Evolutionary conservation across 192 early-diverging fungal genomes (phyloP), one percentile per base, ranked within the genome.

Genomic region (Coemansia sp.): DNA sequence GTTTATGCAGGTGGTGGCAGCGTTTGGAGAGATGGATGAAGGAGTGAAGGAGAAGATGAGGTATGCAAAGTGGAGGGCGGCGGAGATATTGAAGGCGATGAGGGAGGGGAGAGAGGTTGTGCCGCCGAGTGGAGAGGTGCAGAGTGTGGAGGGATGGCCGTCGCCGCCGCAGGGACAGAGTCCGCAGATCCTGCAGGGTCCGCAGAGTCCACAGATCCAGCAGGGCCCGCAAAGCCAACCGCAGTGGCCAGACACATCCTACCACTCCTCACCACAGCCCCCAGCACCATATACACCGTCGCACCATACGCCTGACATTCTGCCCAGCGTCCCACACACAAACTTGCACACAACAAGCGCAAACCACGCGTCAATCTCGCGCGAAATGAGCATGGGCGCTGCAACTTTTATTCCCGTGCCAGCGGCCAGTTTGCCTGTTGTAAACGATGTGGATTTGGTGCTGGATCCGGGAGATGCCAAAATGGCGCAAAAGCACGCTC

Each of bases 11-110:
- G 52, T 96, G 7, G 59, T 97, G 15, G 90, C 87, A 25, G 85
- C 88, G 11, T 96, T 96, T 87, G 91, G 92, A 5, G 86, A 88
- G 2, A 62, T 93, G 22, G 85, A 86, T 15, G 63, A 83, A 5
- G 92, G 90, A 44, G 71, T 89, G 26, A 55, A 50, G 1, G 88
- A 93, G 62, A 99, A 96, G 75, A 90, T 98, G 59, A 93, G 89
- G 64, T 99, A 99, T 70, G 87, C 96, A 1, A 96, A 96, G 67
- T 99, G 91, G 88, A 91, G 97, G 54, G 96, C 96, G 2, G 86
- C 90, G 0, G 93, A 98, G 68, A 99, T 99, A 26, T 80, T 95
- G 26, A 96, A 93, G 68, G 93, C 94, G 1, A 68, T 95, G 17
- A 81, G 89, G 15, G 95, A 96, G 68, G 97, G 96, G 3, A 83